These are phyloP conservation scores for Paracoccidioides lutzii DNA, from an alignment of 2,329 filamentous ascomycete species.

Conservation along the genomic window DNA sequence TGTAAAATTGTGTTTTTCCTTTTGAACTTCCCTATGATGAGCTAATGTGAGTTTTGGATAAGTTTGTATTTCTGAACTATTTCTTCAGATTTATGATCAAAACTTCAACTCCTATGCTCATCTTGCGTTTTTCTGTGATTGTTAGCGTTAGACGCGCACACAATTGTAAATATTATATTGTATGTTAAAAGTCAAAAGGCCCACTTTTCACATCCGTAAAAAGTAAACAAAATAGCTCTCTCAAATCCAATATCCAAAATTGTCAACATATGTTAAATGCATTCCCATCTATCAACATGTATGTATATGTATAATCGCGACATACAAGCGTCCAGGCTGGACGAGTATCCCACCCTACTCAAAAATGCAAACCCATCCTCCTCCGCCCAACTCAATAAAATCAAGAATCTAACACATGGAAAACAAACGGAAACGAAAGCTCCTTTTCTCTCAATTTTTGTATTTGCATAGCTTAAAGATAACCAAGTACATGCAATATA, in stretches of 20 bases:
- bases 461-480: neutral
- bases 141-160: too few species aligned
- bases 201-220: too few species aligned
- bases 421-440: neutral
- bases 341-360: too few species aligned
- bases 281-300: too few species aligned
- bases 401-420: neutral
- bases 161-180: too few species aligned
- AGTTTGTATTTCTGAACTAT: neutral
- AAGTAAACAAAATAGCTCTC: too few species aligned
- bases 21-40: neutral
- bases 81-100: neutral
- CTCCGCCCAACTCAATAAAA: neutral
- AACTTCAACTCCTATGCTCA: too few species aligned
- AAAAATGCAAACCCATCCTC: neutral
- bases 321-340: too few species aligned
- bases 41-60: neutral
- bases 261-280: too few species aligned
- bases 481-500: neutral
- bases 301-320: too few species aligned
- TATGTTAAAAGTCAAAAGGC: too few species aligned
- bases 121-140: neutral
- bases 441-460: neutral
- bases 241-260: too few species aligned
- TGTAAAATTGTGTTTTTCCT: neutral